Base-by-base conservation (phyloP, 768 basidiomycete genomes). In the Agrocybe pediades region DNA sequence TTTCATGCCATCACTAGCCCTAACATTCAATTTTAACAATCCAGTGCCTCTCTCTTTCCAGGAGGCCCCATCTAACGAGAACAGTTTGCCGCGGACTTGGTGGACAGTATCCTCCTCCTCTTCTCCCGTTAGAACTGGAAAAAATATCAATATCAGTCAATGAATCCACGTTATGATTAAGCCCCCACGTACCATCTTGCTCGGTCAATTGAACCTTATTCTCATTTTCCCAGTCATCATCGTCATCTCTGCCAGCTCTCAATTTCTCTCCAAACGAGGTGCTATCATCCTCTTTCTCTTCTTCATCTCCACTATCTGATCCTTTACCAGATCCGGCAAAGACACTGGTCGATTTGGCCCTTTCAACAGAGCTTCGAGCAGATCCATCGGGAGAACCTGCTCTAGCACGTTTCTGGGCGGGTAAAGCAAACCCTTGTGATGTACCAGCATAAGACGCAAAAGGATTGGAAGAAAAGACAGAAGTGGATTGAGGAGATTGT, bases 1-100 rank as follows among this genome's bases (percentile, higher is more conserved):
- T 15, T 85, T 84, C 20, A 74, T 75, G 46, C 85, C 87, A 63
- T 90, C 88, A 23, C 74, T 68, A 41, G 71, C 65, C 68, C 77
- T 73, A 66, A 90, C 83, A 63, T 92, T 92, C 60, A 92, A 68
- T 62, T 78, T 88, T 57, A 92, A 62, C 43, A 78, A 75, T 3
- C 90, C 90, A 21, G 82, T 86, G 23, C 90, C 90, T 45, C 85
- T 80, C 64, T 92, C 90, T 63, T 84, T 88, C 90, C 90, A 92
- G 53, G 80, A 77, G n/a, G 65, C 83, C 67, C 73, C 83, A 60
- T 79, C 75, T 41, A 92, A 74, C 21, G 78, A 66, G 65, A 82
- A 92, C 19, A 92, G 69, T 70, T 92, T 92, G 45, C 87, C 89
- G 51, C 90, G 82, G 16, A 87, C 85, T 71, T 88, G 87, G 67